Base-by-base conservation (phyloP, 306 rosid species). In the Prunus salicina region DNA sequence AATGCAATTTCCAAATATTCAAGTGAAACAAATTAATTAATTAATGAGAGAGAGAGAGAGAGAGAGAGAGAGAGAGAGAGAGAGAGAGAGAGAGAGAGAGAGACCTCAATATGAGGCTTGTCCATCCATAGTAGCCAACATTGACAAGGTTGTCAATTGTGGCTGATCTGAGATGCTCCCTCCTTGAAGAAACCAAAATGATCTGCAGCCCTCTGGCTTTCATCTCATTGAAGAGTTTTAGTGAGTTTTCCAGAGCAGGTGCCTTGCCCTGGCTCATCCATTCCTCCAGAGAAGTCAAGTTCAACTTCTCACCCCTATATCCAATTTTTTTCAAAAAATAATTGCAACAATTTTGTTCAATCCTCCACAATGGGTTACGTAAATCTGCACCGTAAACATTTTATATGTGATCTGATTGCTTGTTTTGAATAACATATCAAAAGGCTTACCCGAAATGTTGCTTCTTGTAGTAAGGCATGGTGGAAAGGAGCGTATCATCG, bases 51-150 rank as follows among this genome's bases (percentile, higher is more conserved):
- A n/a, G n/a, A n/a, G n/a, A n/a, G n/a, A n/a, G n/a, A n/a, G n/a
- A n/a, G n/a, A n/a, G n/a, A n/a, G n/a, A n/a, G n/a, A n/a, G 60
- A 50, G 45, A 8, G 24, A 19, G 61, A 55, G 61, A 55, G 14
- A 56, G 20, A 63, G 11, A 32, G 28, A 63, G 43, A 75, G 34
- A 30, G n/a, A n/a, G n/a, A 12, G 30, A 32, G 6, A 30, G 8
- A 38, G 41, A 86, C 97, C 92, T 88, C 16, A 89, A 72, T 27
- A 83, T 25, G 62, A 89, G 86, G 64, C 74, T 79, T n/a, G 85
- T 77, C 91, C 92, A 88, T 10, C 94, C 94, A 83, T 86, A 69
- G 57, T 74, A 89, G 8, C 89, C 97, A 75, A 87, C 91, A 8
- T 61, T 78, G 25, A 91, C 80, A 58, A 89, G 91, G 70, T 87